Percentiles rank a stretch among this genome's conserved stretches.
Conservation (phyloP, 371 early-diverging fungal species). For the Actinomucor elegans region DNA sequence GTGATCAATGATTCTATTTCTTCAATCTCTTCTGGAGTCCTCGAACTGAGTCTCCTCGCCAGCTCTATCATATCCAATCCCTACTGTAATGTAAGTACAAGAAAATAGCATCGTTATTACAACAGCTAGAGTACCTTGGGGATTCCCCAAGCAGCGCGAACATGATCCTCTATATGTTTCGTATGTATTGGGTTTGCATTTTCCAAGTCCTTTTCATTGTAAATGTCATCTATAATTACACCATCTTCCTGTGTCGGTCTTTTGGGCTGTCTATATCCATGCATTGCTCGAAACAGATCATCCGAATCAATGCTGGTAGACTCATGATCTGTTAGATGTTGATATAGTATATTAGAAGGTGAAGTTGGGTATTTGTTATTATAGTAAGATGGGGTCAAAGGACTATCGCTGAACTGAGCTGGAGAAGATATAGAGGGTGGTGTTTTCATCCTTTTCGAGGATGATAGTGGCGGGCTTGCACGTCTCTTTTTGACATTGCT, state of each 20-base stretch:
- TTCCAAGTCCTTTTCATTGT: constrained; percentile 35
- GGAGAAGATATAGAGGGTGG: constrained; percentile 15
- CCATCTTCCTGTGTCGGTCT: background rate
- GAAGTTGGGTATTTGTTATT: constrained; percentile 12
- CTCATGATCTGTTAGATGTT: background rate
- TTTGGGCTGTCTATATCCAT: constrained; percentile 5
- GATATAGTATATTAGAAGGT: background rate
- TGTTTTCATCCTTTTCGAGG: constrained; percentile 11
- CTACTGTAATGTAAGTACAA: no score
- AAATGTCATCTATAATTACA: constrained; percentile 33
- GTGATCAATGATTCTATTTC: constrained; percentile 32
- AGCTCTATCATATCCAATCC: constrained; percentile 43
- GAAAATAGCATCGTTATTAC: no score
- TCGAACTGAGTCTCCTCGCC: constrained; percentile 29
- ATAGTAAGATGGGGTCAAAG: constrained; percentile 17
- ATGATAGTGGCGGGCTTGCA: constrained; percentile 8
- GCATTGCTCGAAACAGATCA: constrained; percentile 4
- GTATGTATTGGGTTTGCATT: constrained; percentile 36
- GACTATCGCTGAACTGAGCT: constrained; percentile 6
- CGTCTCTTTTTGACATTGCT: constrained; percentile 18
- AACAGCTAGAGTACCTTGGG: no score
- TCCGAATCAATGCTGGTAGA: background rate
- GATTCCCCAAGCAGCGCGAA: constrained; percentile 42
- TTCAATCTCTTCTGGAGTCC: constrained; percentile 26
- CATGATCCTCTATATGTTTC: constrained; percentile 18